phyloP scores from a whole-genome alignment of 805 yeast species.

The Wickerhamomyces chaumierensis region DNA sequence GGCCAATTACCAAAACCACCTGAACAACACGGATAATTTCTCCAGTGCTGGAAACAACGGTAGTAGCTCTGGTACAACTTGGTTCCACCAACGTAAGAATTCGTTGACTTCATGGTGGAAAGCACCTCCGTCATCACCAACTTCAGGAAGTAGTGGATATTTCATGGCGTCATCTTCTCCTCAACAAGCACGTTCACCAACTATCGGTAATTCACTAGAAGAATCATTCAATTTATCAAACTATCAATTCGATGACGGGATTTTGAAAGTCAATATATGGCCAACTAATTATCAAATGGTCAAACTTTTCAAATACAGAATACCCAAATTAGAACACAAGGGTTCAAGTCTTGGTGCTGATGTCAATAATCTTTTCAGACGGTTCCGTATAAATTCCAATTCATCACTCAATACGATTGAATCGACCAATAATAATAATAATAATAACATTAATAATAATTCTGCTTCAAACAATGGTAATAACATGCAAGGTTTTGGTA shows the following conservation, averaged over 20 bases:
- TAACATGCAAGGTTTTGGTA: not conserved
- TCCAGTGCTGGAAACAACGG: not conserved
- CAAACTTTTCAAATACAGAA: slow-evolving; percentile 24
- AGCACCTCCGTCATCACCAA: not conserved
- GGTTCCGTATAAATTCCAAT: slow-evolving; percentile 23
- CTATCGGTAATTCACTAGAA: not conserved
- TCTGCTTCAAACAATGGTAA: not conserved
- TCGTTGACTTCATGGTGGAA: not conserved
- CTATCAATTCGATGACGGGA: slow-evolving; percentile 9
- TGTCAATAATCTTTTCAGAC: slow-evolving; percentile 27
- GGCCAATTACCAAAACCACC: slow-evolving; percentile 13
- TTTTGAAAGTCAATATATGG: slow-evolving; percentile 14
- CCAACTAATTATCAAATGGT: slow-evolving; percentile 6
- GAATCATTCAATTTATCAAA: too few relatives aligned
- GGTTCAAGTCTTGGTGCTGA: slow-evolving; percentile 14
- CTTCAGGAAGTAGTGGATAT: not conserved
- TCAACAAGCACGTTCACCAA: not conserved
- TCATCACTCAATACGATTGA: slow-evolving; percentile 14
- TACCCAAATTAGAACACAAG: slow-evolving; percentile 28
- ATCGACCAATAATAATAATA: slow-evolving; percentile 7
- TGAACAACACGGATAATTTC: slow-evolving; percentile 5
- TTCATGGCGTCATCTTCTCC: not conserved
- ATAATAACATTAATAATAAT: too few relatives aligned
- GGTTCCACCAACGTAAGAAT: slow-evolving; percentile 16
- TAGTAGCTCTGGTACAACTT: slow-evolving; percentile 1